These are phyloP conservation scores for Cucumis hystrix DNA, from an alignment of 306 rosid species.

Conservation along the genomic window DNA sequence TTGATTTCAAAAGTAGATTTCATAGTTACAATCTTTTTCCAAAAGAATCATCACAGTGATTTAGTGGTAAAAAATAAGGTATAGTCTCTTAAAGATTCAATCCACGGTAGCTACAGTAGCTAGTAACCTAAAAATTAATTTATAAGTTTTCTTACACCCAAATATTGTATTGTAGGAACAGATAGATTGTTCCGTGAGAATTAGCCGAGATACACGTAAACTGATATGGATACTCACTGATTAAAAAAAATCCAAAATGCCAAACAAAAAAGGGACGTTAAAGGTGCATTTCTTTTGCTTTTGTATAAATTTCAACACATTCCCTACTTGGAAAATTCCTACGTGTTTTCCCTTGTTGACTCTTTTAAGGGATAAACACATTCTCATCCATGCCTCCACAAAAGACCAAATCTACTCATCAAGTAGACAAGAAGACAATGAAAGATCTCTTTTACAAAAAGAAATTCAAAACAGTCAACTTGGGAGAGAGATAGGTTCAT, in stretches of 20 bases:
- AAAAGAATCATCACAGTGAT: too few species aligned
- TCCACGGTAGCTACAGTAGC: too few species aligned
- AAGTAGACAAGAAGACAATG: not conserved
- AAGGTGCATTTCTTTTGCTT: not conserved
- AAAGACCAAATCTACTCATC: not conserved
- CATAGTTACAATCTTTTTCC: not conserved
- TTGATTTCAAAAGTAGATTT: not conserved
- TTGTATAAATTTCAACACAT: not conserved
- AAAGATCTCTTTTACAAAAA: not conserved
- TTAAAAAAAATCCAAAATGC: too few species aligned
- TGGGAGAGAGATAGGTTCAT: not conserved
- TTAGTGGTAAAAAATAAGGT: too few species aligned
- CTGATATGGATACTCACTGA: too few species aligned
- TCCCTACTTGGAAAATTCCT: not conserved
- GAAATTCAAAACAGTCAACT: not conserved
- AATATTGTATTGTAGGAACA: too few species aligned
- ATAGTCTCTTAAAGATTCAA: too few species aligned
- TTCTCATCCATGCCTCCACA: not conserved
- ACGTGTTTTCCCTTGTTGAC: not conserved
- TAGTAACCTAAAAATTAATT: too few species aligned
- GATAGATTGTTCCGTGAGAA: too few species aligned
- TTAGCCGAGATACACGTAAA: too few species aligned
- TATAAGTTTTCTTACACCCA: too few species aligned
- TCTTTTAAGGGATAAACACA: not conserved
- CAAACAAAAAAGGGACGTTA: not conserved